Percentiles rank a stretch among this genome's conserved stretches.
phyloP scores from a whole-genome alignment of 2,329 filamentous ascomycete species.

The Colletotrichum melonis region DNA sequence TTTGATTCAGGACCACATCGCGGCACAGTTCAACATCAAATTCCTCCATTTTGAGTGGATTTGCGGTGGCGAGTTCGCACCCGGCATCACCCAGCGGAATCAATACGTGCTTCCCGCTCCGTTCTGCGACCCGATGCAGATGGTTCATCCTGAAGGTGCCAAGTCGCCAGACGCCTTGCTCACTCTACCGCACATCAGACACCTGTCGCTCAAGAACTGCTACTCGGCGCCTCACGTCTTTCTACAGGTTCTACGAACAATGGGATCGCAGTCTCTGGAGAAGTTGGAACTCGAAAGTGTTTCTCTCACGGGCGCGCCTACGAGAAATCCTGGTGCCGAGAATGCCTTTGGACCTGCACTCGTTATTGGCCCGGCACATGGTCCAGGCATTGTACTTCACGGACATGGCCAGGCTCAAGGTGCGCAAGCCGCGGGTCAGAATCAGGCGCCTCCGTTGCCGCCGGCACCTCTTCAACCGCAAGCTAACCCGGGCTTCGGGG shows the following conservation, averaged over 20 bases:
- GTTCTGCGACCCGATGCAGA: constrained; percentile 45
- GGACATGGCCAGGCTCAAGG: neutral
- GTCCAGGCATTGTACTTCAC: neutral
- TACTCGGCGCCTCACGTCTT: constrained; percentile 73
- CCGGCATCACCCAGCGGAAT: constrained; percentile 71
- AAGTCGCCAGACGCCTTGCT: constrained; percentile 53
- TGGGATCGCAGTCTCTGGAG: constrained; percentile 59
- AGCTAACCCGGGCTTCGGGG: neutral
- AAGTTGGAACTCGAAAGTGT: constrained; percentile 72
- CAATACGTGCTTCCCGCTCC: constrained; percentile 72
- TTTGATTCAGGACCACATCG: constrained; percentile 63
- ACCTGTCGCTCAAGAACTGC: constrained; percentile 75
- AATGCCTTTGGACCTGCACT: constrained; percentile 1
- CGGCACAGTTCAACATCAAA: constrained; percentile 60
- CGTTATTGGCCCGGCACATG: constrained; percentile 8
- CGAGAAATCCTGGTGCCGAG: constrained; percentile 16
- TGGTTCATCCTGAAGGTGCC: constrained; percentile 45
- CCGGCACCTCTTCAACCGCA: constrained; percentile 12
- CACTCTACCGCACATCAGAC: constrained; percentile 66
- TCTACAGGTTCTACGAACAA: constrained; percentile 59
- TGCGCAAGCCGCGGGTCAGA: neutral
- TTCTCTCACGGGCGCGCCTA: constrained; percentile 66
- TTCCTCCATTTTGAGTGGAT: constrained; percentile 74
- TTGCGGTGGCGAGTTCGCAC: constrained; percentile 74
- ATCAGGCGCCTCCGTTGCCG: constrained; percentile 23